A percentile compares a stretch with the other conserved stretches of the same genome.
Evolutionary conservation across 495 filamentous ascomycete species (phyloP).

Genomic region (Penicillium alfredii): DNA sequence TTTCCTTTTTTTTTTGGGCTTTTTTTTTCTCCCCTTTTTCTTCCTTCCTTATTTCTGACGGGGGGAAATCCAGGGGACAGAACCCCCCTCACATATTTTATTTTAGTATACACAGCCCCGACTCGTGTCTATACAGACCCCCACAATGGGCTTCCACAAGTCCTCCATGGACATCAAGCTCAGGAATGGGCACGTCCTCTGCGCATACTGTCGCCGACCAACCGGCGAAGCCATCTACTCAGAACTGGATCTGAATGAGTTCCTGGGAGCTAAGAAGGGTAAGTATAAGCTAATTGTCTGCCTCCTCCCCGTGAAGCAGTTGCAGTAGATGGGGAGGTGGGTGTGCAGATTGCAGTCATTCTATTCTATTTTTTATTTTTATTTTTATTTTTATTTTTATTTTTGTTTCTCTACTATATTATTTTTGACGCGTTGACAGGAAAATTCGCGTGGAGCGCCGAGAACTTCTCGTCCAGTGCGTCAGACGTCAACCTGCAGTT

Average conservation of each 20-base stretch:
- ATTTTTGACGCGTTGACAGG: slow-evolving; percentile 3
- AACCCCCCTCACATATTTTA: too few species aligned
- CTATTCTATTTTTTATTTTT: too few species aligned
- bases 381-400: too few species aligned
- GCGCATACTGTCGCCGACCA: slow-evolving; percentile 18
- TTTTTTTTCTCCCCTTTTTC: neutral
- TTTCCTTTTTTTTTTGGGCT: neutral
- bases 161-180: slow-evolving; percentile 20
- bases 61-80: too few species aligned
- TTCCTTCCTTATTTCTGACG: neutral
- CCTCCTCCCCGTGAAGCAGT: too few species aligned
- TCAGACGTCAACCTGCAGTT: slow-evolving; percentile 12
- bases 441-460: slow-evolving; percentile 17
- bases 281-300: slow-evolving; percentile 4
- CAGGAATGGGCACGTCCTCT: slow-evolving; percentile 17
- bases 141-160: slow-evolving; percentile 23
- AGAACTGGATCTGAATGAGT: slow-evolving; percentile 18
- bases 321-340: too few species aligned
- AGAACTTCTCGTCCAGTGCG: slow-evolving; percentile 11
- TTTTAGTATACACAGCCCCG: too few species aligned
- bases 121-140: neutral
- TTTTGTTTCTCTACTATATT: too few species aligned
- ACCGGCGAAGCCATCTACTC: slow-evolving; percentile 19
- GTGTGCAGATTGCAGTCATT: too few species aligned
- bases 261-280: slow-evolving; percentile 19